Percentiles rank a stretch among this genome's conserved stretches.
Conservation (phyloP, 202 grass and related monocot species). For the Elaeis oleifera region DNA sequence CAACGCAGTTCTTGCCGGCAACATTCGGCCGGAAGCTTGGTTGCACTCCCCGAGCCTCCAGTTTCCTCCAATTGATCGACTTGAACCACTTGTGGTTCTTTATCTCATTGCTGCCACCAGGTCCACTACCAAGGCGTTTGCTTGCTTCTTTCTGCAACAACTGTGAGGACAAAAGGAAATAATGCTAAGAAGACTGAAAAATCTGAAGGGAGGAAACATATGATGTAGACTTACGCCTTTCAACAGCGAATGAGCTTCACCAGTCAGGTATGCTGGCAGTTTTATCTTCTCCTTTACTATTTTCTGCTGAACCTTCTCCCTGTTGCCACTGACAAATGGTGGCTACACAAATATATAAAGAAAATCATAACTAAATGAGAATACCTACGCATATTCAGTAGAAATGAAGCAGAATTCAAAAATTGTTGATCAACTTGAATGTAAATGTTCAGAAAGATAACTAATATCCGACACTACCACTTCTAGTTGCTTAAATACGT, state of each 20-base stretch:
- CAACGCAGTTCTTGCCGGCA: conserved; percentile 63
- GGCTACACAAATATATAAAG: conserved; percentile 43
- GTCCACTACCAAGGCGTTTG: conserved; percentile 59
- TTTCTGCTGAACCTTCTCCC: conserved; percentile 87
- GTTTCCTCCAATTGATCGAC: conserved; percentile 76
- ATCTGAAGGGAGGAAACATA: no score
- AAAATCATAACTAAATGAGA: neutral
- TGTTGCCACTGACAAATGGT: conserved; percentile 73
- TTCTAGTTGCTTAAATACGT: no score
- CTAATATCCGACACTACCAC: no score
- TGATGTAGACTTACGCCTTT: conserved; percentile 68
- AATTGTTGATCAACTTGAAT: no score
- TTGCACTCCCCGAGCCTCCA: conserved; percentile 62
- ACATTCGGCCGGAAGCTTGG: conserved; percentile 86
- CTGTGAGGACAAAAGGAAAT: conserved; percentile 26
- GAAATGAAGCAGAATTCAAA: no score
- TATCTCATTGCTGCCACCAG: conserved; percentile 59
- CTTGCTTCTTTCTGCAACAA: conserved; percentile 81
- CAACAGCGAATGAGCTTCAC: conserved; percentile 84
- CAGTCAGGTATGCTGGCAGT: conserved; percentile 58
- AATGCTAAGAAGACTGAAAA: neutral
- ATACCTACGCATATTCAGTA: neutral
- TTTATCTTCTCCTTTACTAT: conserved; percentile 95
- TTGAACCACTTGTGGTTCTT: conserved; percentile 98
- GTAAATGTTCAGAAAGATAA: no score